A percentile compares a stretch with the other conserved stretches of the same genome.
Evolutionary conservation across 345 rosid species (phyloP).

Genomic region (Linum tenue): DNA sequence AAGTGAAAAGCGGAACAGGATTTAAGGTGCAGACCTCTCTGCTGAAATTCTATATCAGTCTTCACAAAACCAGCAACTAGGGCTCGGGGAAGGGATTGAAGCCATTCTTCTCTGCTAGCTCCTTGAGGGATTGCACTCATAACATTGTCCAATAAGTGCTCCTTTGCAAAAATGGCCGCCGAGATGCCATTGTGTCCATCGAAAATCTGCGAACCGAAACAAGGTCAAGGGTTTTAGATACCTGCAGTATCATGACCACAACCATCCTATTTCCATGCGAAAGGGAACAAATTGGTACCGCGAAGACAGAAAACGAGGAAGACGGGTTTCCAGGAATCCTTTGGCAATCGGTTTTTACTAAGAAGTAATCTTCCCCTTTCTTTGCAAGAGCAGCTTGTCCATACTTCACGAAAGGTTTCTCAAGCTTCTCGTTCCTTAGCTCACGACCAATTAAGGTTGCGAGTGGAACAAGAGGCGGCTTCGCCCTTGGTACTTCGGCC

Average conservation of each 20-base stretch:
- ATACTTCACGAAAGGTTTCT: conserved; percentile 75
- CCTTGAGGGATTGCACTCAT: conserved; percentile 87
- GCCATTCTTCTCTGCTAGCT: conserved; percentile 80
- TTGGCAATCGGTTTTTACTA: conserved; percentile 67
- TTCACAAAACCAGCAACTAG: conserved; percentile 97
- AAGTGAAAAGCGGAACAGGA: neutral
- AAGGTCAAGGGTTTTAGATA: neutral
- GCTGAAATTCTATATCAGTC: conserved; percentile 98
- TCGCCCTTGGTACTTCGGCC: conserved; percentile 52
- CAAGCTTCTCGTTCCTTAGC: conserved; percentile 76
- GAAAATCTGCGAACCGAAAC: conserved; percentile 49
- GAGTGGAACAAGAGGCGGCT: conserved; percentile 76
- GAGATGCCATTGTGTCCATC: conserved; percentile 98
- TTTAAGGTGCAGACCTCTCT: conserved; percentile 45
- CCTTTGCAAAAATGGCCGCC: conserved; percentile 93
- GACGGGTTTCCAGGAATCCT: conserved; percentile 73
- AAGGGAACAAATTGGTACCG: conserved; percentile 38
- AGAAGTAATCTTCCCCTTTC: conserved; percentile 96
- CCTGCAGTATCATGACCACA: conserved; percentile 4
- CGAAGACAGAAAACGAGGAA: conserved; percentile 83
- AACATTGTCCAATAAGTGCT: conserved; percentile 65
- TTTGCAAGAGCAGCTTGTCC: conserved; percentile 97
- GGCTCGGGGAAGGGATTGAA: conserved; percentile 95
- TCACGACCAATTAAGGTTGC: conserved; percentile 89
- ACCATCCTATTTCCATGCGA: neutral